Percentiles rank a stretch among this genome's conserved stretches.
Evolutionary conservation across 441 rosid species (phyloP).

Genomic region (Flueggea neowawraea): DNA sequence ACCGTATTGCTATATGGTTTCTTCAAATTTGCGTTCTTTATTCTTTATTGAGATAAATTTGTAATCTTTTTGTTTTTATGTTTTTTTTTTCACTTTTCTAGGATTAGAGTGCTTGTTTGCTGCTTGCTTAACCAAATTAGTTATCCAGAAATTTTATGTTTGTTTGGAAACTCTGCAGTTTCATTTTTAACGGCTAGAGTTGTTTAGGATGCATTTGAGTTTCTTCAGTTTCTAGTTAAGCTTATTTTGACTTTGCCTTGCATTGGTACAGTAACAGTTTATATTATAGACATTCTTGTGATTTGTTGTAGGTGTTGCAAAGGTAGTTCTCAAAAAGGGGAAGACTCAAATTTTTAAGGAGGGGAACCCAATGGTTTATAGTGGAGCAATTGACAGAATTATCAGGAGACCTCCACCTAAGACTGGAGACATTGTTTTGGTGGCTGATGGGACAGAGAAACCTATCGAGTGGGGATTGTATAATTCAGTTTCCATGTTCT

Average conservation of each 20-base stretch:
- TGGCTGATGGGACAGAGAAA: conserved; percentile 79
- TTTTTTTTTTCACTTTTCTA: neutral
- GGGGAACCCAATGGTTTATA: conserved; percentile 92
- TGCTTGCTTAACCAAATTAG: neutral
- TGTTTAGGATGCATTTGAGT: too few relatives aligned
- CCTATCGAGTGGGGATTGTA: conserved; percentile 90
- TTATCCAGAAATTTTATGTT: too few relatives aligned
- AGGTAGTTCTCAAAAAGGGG: conserved; percentile 90
- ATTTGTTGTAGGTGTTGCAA: conserved; percentile 49
- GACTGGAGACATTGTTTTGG: conserved; percentile 86
- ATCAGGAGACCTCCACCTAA: conserved; percentile 81
- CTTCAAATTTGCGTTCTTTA: too few relatives aligned
- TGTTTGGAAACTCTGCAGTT: too few relatives aligned
- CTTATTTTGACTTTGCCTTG: too few relatives aligned
- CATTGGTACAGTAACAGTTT: conserved; percentile 1
- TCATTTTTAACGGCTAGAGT: too few relatives aligned
- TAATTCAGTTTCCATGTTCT: conserved; percentile 86
- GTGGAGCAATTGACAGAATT: conserved; percentile 89
- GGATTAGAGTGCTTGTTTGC: neutral
- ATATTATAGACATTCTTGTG: neutral
- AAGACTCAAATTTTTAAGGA: conserved; percentile 81
- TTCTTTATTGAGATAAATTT: too few relatives aligned
- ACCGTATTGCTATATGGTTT: too few relatives aligned
- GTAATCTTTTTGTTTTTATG: neutral
- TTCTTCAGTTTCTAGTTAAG: too few relatives aligned